Percentiles rank a stretch among this genome's conserved stretches.
These are phyloP conservation scores for Fusarium illudens DNA, from an alignment of 2,329 filamentous ascomycete species.

Conservation along the genomic window DNA sequence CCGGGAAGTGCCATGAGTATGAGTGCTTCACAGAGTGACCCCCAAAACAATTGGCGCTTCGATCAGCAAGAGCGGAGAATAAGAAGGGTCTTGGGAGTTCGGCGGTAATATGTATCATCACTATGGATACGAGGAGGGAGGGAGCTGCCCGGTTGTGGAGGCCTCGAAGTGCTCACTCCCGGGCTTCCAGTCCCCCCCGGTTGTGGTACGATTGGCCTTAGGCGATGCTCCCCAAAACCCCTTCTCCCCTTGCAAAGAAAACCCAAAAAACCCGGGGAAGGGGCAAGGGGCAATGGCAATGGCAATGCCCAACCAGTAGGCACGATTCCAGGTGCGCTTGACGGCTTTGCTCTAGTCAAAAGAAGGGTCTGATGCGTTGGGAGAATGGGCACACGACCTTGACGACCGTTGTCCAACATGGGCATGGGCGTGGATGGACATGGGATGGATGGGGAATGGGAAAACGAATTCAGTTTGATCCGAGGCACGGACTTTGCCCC, in stretches of 20 bases:
- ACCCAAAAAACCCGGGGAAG: conserved; percentile 32
- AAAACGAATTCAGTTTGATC: conserved; percentile 23
- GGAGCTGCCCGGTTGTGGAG: conserved; percentile 4
- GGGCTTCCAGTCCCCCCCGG: conserved; percentile 2
- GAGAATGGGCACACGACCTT: conserved; percentile 19
- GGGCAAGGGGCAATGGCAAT: background rate
- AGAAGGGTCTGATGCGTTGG: conserved; percentile 7
- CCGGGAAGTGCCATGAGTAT: background rate
- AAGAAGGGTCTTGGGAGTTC: background rate
- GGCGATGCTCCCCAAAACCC: conserved; percentile 18
- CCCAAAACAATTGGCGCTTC: background rate
- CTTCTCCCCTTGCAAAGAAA: background rate
- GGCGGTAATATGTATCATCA: background rate
- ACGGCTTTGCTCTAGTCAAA: background rate
- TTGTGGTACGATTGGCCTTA: conserved; percentile 26
- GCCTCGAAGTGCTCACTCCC: conserved; percentile 8
- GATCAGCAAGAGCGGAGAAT: background rate
- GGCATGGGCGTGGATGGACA: background rate
- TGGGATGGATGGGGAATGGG: conserved; percentile 14
- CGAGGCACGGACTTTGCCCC: conserved; percentile 20
- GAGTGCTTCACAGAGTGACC: background rate
- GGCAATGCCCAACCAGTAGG: conserved; percentile 10
- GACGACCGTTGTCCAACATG: background rate
- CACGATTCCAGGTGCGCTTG: conserved; percentile 3
- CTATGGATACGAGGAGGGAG: background rate